These are phyloP conservation scores for Emiliania huxleyi DNA, from an alignment of 78 protist species.

Conservation along the genomic window DNA sequence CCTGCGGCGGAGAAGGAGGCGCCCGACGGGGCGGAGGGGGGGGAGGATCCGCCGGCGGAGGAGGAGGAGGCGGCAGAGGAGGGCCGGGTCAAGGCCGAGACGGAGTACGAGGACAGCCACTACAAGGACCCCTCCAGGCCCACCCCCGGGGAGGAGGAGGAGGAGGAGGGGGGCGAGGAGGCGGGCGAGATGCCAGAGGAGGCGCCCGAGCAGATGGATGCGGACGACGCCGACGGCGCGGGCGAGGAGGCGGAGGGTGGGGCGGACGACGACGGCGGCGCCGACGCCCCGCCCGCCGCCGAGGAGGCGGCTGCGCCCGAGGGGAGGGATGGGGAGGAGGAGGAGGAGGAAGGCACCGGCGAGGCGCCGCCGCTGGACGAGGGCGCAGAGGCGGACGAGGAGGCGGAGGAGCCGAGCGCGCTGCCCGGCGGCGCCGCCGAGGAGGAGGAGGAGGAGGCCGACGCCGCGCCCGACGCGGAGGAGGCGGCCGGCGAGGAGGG, in stretches of 20 bases:
- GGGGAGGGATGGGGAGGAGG: background rate
- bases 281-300: background rate
- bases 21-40: constrained; percentile 69
- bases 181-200: constrained; percentile 42
- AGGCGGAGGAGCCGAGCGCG: background rate
- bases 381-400: background rate
- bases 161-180: constrained; percentile 26
- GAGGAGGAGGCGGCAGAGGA: constrained; percentile 76
- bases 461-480: background rate
- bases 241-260: background rate
- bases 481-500: background rate
- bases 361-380: background rate
- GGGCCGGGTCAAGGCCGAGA: constrained; percentile 28
- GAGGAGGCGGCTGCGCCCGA: background rate
- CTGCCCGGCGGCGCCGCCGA: background rate
- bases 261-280: background rate
- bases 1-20: background rate
- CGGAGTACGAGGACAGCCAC: constrained; percentile 25
- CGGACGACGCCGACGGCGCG: background rate
- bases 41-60: constrained; percentile 60
- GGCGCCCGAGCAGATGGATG: constrained; percentile 19
- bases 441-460: background rate
- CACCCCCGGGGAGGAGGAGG: background rate
- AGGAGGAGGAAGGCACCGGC: background rate
- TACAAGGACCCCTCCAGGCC: constrained; percentile 19